phyloP scores from a whole-genome alignment of 805 yeast genomes.

The Kockiozyma suomiensis region DNA sequence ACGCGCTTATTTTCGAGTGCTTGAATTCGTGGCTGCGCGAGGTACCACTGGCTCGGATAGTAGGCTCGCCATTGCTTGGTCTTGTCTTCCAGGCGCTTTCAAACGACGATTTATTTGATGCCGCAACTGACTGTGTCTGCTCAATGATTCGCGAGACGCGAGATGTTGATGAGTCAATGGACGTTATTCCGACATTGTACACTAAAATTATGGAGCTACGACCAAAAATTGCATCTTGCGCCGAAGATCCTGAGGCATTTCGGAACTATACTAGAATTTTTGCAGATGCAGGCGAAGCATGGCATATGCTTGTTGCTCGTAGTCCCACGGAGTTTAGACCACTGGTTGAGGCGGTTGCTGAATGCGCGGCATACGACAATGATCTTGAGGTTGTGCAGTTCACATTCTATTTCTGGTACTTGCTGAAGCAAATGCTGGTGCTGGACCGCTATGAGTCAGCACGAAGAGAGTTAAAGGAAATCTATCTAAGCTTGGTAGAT shows the following conservation, averaged over 20 bases:
- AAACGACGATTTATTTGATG: slow-evolving; percentile 71
- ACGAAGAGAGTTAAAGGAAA: slow-evolving; percentile 53
- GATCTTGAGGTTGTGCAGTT: slow-evolving; percentile 88
- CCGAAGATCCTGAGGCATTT: slow-evolving; percentile 63
- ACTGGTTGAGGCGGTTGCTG: slow-evolving; percentile 70
- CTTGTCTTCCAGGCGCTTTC: slow-evolving; percentile 66
- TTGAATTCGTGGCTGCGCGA: slow-evolving; percentile 90
- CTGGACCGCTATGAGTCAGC: slow-evolving; percentile 61
- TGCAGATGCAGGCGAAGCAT: slow-evolving; percentile 91
- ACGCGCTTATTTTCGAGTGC: slow-evolving; percentile 64
- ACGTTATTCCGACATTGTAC: slow-evolving; percentile 65
- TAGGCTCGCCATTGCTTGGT: slow-evolving; percentile 64
- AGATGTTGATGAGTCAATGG: slow-evolving; percentile 56
- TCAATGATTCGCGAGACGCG: slow-evolving; percentile 79
- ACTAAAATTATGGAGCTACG: slow-evolving; percentile 67
- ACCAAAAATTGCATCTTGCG: slow-evolving; percentile 47
- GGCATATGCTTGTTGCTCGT: slow-evolving; percentile 85
- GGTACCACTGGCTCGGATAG: slow-evolving; percentile 70
- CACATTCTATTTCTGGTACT: slow-evolving; percentile 91
- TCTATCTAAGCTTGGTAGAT: slow-evolving; percentile 60
- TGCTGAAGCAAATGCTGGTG: slow-evolving; percentile 69
- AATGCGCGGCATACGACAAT: slow-evolving; percentile 70
- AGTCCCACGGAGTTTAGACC: slow-evolving; percentile 70
- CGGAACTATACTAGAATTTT: slow-evolving; percentile 74
- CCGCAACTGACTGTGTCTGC: slow-evolving; percentile 83